Evolutionary conservation across 306 rosid genomes (phyloP).

Genomic region (Vachellia collinsii): DNA sequence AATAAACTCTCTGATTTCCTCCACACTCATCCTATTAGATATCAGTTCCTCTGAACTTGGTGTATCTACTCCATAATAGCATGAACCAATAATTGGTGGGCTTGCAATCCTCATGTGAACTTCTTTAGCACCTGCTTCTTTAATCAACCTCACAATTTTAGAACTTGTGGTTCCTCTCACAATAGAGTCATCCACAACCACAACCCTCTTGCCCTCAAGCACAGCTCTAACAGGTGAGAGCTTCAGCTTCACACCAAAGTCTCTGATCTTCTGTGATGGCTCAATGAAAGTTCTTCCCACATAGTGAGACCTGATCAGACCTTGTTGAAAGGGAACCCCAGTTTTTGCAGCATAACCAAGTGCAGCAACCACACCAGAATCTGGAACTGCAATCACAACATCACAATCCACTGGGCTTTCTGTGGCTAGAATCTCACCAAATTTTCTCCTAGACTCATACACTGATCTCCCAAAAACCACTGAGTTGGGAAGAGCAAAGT

Average conservation of each 20-base stretch:
- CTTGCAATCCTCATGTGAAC: conserved; percentile 98
- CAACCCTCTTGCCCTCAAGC: conserved; percentile 90
- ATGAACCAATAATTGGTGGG: conserved; percentile 88
- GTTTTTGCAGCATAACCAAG: conserved; percentile 95
- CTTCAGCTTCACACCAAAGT: conserved; percentile 88
- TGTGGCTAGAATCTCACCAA: conserved; percentile 86
- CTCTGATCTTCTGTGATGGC: conserved; percentile 93
- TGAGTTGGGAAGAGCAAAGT: conserved; percentile 89
- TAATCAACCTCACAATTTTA: conserved; percentile 84
- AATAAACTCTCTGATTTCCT: conserved; percentile 78
- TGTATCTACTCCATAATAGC: conserved; percentile 96
- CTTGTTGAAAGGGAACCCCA: conserved; percentile 92
- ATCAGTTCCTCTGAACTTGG: conserved; percentile 95
- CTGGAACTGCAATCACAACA: conserved; percentile 94
- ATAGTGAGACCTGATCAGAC: conserved; percentile 91
- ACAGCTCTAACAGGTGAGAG: conserved; percentile 83
- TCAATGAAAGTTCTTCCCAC: conserved; percentile 98
- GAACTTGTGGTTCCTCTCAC: conserved; percentile 97
- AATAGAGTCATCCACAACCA: conserved; percentile 96
- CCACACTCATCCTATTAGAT: conserved; percentile 86
- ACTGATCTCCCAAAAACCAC: conserved; percentile 85
- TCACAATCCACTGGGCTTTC: conserved; percentile 92
- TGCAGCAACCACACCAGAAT: conserved; percentile 96
- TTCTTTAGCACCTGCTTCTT: conserved; percentile 94
- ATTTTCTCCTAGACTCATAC: conserved; percentile 70